Evolutionary conservation across 108 stramenopile species (phyloP).

Genomic region (Nitzschia inconspicua): DNA sequence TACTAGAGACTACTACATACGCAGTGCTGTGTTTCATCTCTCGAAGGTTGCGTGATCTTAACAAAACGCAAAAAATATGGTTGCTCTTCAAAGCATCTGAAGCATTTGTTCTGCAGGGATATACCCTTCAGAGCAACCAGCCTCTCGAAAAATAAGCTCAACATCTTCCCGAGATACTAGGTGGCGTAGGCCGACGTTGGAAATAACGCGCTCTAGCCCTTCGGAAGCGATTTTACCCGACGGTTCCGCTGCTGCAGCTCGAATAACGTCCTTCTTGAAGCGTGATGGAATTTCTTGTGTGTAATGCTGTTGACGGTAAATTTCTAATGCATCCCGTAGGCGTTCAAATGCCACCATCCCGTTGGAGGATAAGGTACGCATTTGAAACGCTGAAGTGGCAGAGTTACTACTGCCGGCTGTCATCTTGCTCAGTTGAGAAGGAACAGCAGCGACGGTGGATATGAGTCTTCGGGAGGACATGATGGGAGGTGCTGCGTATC

Average conservation of each 20-base stretch:
- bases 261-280: conserved; percentile 56
- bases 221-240: conserved; percentile 26
- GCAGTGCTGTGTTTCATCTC: too few species aligned
- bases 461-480: too few species aligned
- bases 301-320: conserved; percentile 46
- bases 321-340: conserved; percentile 38
- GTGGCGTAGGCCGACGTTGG: conserved; percentile 43
- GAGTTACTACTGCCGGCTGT: too few species aligned
- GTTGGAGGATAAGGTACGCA: conserved; percentile 12
- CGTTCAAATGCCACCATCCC: conserved; percentile 27
- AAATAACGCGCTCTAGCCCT: conserved; percentile 40
- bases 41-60: not conserved
- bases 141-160: conserved; percentile 41
- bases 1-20: too few species aligned
- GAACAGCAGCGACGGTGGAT: too few species aligned
- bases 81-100: conserved; percentile 7
- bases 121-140: conserved; percentile 27
- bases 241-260: conserved; percentile 25
- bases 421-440: too few species aligned
- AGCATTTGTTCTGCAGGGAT: conserved; percentile 16
- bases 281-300: conserved; percentile 44
- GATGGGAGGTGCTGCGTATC: too few species aligned
- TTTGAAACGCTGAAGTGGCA: too few species aligned
- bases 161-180: conserved; percentile 40
- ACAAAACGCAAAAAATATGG: not conserved